Conservation (phyloP, 306 rosid species). For the Calophaca sinica region DNA sequence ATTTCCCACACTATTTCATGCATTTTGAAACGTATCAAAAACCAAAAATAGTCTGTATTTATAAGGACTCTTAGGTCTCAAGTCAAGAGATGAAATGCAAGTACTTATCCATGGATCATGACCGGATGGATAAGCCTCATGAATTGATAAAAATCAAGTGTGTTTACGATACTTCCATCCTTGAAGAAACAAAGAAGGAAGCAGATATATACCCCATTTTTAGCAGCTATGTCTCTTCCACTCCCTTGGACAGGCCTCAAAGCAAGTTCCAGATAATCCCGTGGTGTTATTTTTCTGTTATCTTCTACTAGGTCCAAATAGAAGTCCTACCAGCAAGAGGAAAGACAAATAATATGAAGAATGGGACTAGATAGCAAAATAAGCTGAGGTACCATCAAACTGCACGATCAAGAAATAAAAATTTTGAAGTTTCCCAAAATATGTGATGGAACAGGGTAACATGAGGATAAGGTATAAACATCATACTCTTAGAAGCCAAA, state of each 20-base stretch:
- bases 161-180: constrained; percentile 7
- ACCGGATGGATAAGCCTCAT: constrained; percentile 8
- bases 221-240: constrained; percentile 66
- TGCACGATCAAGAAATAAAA: neutral
- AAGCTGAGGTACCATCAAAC: constrained; percentile 6
- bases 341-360: constrained; percentile 10
- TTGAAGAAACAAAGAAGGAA: constrained; percentile 30
- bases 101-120: neutral
- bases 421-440: neutral
- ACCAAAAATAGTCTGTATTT: neutral
- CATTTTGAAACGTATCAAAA: constrained; percentile 20
- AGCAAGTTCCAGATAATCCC: constrained; percentile 93
- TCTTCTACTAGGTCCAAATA: constrained; percentile 76
- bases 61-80: constrained; percentile 18
- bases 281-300: constrained; percentile 88
- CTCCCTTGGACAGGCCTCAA: constrained; percentile 64
- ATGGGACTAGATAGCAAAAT: neutral
- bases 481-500: constrained; percentile 92
- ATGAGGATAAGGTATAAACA: neutral
- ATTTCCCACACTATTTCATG: constrained; percentile 13
- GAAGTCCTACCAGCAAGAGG: constrained; percentile 69
- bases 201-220: constrained; percentile 69
- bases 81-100: constrained; percentile 2
- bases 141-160: neutral
- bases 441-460: neutral